Evolutionary conservation across 306 rosid species (phyloP).

Genomic region (Pyrus bretschneideri): DNA sequence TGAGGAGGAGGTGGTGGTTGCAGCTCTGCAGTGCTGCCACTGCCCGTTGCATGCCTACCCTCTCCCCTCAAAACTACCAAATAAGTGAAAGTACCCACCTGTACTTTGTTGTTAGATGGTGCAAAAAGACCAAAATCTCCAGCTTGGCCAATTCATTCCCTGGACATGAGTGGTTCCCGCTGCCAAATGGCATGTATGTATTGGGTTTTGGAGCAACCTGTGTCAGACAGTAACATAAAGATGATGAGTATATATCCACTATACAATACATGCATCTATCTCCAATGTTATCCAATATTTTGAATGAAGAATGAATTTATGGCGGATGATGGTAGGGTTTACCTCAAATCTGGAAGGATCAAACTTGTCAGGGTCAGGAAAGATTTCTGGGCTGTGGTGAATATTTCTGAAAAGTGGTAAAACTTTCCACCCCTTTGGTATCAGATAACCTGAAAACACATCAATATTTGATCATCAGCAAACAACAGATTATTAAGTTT

Average conservation of each 20-base stretch:
- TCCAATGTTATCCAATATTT: background rate
- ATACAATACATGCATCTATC: background rate
- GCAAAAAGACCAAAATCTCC: conserved; percentile 81
- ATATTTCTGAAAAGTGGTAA: conserved; percentile 90
- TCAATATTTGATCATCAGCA: background rate
- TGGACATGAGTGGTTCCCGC: conserved; percentile 89
- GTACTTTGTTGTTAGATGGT: conserved; percentile 88
- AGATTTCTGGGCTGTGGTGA: conserved; percentile 76
- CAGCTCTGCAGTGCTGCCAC: background rate
- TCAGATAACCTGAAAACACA: conserved; percentile 52
- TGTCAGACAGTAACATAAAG: conserved; percentile 18
- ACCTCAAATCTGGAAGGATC: conserved; percentile 97
- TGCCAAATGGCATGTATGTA: conserved; percentile 95
- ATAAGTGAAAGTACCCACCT: conserved; percentile 41
- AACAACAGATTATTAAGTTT: background rate
- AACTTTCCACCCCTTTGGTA: conserved; percentile 98
- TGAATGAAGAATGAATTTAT: background rate
- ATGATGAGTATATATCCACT: background rate
- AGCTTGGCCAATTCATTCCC: conserved; percentile 94
- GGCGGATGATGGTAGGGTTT: background rate
- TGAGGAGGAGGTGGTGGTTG: background rate
- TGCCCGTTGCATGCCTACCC: background rate
- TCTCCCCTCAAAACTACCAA: background rate
- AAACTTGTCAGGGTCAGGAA: conserved; percentile 74
- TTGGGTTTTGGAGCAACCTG: conserved; percentile 86